These are phyloP conservation scores for Zalaria obscura DNA, from an alignment of 2,329 filamentous ascomycete species.

Conservation along the genomic window DNA sequence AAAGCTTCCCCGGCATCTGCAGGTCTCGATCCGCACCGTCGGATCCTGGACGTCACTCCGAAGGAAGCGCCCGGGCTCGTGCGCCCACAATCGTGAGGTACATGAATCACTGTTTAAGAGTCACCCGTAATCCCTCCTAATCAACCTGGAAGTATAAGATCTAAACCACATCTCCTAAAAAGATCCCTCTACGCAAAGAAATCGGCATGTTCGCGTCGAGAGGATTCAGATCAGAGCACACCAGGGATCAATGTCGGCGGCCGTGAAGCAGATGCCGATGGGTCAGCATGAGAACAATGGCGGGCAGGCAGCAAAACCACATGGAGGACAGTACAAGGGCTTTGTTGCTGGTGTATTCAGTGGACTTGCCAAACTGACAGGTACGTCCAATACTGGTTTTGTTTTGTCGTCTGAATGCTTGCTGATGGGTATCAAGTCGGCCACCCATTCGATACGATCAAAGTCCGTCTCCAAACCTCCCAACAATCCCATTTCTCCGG, in stretches of 20 bases:
- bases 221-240: not conserved
- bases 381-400: conserved; percentile 32
- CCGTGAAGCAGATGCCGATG: conserved; percentile 1
- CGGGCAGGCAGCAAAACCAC: conserved; percentile 4
- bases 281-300: conserved; percentile 9
- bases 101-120: no score
- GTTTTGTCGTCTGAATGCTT: not conserved
- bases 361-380: conserved; percentile 76
- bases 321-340: conserved; percentile 61
- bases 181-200: no score
- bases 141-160: no score
- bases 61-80: no score
- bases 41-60: no score
- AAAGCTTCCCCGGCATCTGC: no score
- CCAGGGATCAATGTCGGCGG: not conserved
- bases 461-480: conserved; percentile 87
- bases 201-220: not conserved
- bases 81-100: no score
- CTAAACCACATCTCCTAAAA: no score
- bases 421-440: conserved; percentile 29
- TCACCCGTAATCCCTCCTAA: no score
- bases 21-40: no score
- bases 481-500: conserved; percentile 64
- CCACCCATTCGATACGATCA: conserved; percentile 84
- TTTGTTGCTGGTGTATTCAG: conserved; percentile 96